A percentile compares a stretch with the other conserved stretches of the same genome.
These are phyloP conservation scores for Cornus controversa DNA, from an alignment of 148 eudicot genomes.

Conservation along the genomic window DNA sequence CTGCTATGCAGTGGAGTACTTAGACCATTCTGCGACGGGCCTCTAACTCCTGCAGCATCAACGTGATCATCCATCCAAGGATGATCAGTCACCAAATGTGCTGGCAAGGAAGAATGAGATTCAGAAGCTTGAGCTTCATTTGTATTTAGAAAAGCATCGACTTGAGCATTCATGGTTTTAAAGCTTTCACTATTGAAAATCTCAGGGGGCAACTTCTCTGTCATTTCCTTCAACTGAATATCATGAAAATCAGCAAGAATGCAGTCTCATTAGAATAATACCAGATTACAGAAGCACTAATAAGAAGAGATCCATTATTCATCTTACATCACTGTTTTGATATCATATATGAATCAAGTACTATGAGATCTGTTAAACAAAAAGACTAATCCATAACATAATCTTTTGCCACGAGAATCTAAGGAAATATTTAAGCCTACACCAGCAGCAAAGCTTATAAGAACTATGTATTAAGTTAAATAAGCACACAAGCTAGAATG, in stretches of 20 bases:
- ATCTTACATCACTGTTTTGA: too few relatives aligned
- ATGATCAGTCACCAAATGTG: slow-evolving; percentile 8
- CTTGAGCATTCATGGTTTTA: slow-evolving; percentile 48
- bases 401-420: not conserved
- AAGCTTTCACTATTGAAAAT: slow-evolving; percentile 37
- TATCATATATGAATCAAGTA: not conserved
- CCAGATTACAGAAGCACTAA: not conserved
- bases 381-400: not conserved
- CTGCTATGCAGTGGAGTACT: slow-evolving; percentile 15
- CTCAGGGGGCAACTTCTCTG: slow-evolving; percentile 54
- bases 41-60: slow-evolving; percentile 26
- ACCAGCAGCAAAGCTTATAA: not conserved
- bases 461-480: not conserved
- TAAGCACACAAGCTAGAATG: not conserved
- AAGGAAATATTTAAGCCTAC: not conserved
- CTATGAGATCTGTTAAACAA: not conserved
- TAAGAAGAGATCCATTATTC: not conserved
- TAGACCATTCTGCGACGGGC: slow-evolving; percentile 22
- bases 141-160: slow-evolving; percentile 39
- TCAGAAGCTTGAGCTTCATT: slow-evolving; percentile 24
- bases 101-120: slow-evolving; percentile 23
- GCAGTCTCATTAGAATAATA: slow-evolving; percentile 1
- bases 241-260: slow-evolving; percentile 7
- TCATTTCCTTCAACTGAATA: slow-evolving; percentile 60
- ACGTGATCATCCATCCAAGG: slow-evolving; percentile 18